Evolutionary conservation across 202 grass and related monocot species (phyloP), one percentile per base, ranked within the genome.

Genomic region (Schoenoplectus triqueter): DNA sequence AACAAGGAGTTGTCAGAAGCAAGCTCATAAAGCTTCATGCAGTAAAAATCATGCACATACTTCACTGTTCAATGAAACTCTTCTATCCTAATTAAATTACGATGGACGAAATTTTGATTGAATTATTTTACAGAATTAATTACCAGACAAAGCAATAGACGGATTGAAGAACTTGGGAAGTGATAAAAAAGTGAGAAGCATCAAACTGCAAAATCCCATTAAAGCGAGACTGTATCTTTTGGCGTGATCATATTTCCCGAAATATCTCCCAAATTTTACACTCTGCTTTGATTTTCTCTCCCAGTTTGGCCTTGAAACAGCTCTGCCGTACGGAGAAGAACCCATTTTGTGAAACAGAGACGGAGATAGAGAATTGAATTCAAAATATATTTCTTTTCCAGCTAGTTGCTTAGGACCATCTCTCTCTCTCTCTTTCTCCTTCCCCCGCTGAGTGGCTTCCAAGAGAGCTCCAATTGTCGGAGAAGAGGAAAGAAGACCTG

Each of bases 241-340:
- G 20, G 81, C 20, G 48, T 62, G 59, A 62, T 83, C 81, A 56
- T 57, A 83, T 57, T 83, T 83, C 20, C 65, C 49, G 10, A 68
- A 83, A 1, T 70, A 40, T 55, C 66, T 83, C 48, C 65, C 81
- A 55, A 68, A 70, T 69, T 83, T 83, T 17, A 65, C 13, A 21
- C 11, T 69, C n/a, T 83, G 64, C 31, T 83, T 83, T 41, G 81
- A 54, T 83, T 83, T 83, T 42, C 81, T 83, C 15, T 83, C 81
- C 81, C 81, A 83, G 47, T 48, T 83, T 31, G 63, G 51, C 81
- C 65, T 83, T 70, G 65, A 69, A 20, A 39, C 20, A 57, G 40
- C 21, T 70, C 65, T 70, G 20, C 65, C 14, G 44, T 83, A 81
- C 31, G 79, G 79, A 66, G 79, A 81, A 45, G 79, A 83, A 70